Evolutionary conservation across 345 rosid species (phyloP).

Genomic region (Garcia nutans): DNA sequence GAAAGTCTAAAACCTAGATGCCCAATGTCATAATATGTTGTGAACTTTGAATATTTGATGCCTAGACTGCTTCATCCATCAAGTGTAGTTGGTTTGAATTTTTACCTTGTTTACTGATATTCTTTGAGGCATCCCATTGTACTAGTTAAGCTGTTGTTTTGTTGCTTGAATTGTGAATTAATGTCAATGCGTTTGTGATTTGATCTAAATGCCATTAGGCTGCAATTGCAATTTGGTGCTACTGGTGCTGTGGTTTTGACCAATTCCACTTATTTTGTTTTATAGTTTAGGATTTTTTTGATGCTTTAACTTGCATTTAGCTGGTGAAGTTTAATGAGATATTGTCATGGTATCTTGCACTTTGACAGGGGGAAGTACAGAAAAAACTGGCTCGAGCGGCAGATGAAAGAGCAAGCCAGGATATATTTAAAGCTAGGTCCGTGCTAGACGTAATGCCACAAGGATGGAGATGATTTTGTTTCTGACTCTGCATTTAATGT

Average conservation of each 20-base stretch:
- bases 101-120: background rate
- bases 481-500: slow-evolving; percentile 6
- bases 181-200: background rate
- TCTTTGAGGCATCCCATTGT: background rate
- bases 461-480: background rate
- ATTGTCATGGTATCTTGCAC: slow-evolving; percentile 22
- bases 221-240: background rate
- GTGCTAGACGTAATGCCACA: slow-evolving; percentile 21
- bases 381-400: slow-evolving; percentile 61
- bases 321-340: slow-evolving; percentile 2
- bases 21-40: background rate
- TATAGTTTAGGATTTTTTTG: slow-evolving; percentile 7
- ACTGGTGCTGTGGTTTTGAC: too few species aligned
- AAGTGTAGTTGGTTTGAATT: background rate
- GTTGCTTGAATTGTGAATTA: background rate
- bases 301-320: background rate
- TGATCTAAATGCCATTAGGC: background rate
- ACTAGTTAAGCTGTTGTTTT: background rate
- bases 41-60: background rate
- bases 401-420: slow-evolving; percentile 82
- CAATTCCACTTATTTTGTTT: too few species aligned
- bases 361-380: slow-evolving; percentile 54
- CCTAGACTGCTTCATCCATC: background rate
- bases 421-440: slow-evolving; percentile 82
- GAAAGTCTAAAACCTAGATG: background rate